phyloP scores from a whole-genome alignment of 257 asterid genomes.

The Hygrophila difformis region DNA sequence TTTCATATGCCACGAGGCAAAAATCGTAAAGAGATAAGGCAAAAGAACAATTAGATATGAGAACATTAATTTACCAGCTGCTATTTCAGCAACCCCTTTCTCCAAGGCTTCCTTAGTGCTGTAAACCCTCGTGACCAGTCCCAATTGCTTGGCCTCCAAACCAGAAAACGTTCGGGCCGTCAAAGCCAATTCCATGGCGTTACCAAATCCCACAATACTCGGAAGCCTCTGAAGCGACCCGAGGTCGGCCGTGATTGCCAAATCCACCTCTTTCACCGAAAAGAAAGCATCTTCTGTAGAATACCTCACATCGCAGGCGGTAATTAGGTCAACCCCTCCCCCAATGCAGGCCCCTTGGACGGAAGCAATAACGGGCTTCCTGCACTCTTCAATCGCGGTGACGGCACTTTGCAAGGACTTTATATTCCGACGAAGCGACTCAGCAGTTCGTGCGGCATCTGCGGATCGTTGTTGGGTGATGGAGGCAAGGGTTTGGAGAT shows the following conservation, averaged over 20 bases:
- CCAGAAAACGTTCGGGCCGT: slow-evolving; percentile 65
- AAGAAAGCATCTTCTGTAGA: slow-evolving; percentile 47
- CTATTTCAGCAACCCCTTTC: slow-evolving; percentile 43
- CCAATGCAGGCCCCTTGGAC: slow-evolving; percentile 90
- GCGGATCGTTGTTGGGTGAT: not conserved
- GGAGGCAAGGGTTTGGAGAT: slow-evolving; percentile 31
- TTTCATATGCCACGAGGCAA: no score
- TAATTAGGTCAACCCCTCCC: slow-evolving; percentile 65
- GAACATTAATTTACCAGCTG: slow-evolving; percentile 43
- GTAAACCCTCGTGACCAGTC: slow-evolving; percentile 52
- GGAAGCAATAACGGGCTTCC: slow-evolving; percentile 81
- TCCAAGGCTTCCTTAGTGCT: slow-evolving; percentile 41
- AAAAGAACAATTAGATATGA: not conserved
- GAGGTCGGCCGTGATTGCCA: slow-evolving; percentile 74
- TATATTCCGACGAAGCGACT: slow-evolving; percentile 53
- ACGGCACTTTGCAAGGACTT: slow-evolving; percentile 54
- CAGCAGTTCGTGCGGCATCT: slow-evolving; percentile 48
- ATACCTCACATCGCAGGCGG: slow-evolving; percentile 80
- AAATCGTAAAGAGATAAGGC: not conserved
- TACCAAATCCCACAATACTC: slow-evolving; percentile 68
- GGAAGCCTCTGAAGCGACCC: slow-evolving; percentile 96
- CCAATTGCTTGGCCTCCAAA: slow-evolving; percentile 67
- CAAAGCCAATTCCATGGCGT: slow-evolving; percentile 78
- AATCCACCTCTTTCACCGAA: slow-evolving; percentile 80
- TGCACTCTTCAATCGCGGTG: slow-evolving; percentile 70